Evolutionary conservation across 345 rosid species (phyloP), one percentile per base, ranked within the genome.

Genomic region (Reutealis trisperma): DNA sequence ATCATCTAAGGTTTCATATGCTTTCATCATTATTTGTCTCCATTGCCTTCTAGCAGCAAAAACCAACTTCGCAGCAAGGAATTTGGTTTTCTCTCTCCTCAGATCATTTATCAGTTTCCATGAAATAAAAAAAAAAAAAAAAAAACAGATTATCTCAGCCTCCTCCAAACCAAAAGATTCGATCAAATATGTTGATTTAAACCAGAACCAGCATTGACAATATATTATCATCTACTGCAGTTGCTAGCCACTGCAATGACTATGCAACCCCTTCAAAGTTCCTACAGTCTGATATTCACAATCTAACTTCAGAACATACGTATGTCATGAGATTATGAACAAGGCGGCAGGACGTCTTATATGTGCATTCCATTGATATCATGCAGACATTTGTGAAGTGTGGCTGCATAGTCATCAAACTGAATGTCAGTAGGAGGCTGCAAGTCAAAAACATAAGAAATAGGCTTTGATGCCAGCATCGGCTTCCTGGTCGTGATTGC

Each of bases 381-480:
- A n/a, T 81, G 82, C 74, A 94, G 86, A 70, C 71, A 30, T 64
- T 76, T 74, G 74, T 25, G 67, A 44, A 90, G 74, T 13, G 47
- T 69, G 34, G 85, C 80, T 22, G 82, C 69, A 70, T 86, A 89
- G 72, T 90, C 87, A 22, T 86, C 89, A 57, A 79, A 87, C 86
- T 84, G 88, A 78, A 87, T 67, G 60, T 86, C 84, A 4, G 85
- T 52, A 14, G 98, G 98, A 1, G 92, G 93, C 58, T 82, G 85
- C 83, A 90, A 74, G 69, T 70, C 70, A 80, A 94, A 94, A 73
- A 93, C 89, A 27, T 93, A 95, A 3, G 97, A 88, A 86, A 86
- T 74, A 19, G 98, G 62, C 85, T 84, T 88, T 13, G 97, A 90
- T 64, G 70, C 78, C 80, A 77, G 7, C 94, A 89, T 85, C 27